Conservation (phyloP, 2,329 filamentous ascomycete genomes). For the Tympanopsis confertula region DNA sequence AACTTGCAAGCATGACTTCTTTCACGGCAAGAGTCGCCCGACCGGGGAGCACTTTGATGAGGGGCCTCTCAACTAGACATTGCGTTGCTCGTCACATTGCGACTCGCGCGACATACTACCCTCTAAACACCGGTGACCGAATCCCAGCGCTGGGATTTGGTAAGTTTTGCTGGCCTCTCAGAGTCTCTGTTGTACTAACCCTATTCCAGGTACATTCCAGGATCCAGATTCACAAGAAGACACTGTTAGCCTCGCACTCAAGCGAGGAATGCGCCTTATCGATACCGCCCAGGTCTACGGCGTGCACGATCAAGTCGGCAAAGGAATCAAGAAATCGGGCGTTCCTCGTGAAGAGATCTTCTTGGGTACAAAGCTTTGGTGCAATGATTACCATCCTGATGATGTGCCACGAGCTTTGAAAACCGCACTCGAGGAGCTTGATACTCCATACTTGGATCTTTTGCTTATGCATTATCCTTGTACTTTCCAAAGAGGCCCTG, state of each 20-base stretch:
- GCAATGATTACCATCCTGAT: slow-evolving; percentile 16
- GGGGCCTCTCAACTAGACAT: no score
- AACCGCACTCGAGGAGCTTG: slow-evolving; percentile 15
- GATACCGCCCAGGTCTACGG: slow-evolving; percentile 15
- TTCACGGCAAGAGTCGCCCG: no score
- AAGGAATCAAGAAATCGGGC: slow-evolving; percentile 10
- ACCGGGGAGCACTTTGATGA: no score
- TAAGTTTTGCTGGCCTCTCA: no score
- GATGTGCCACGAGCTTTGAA: slow-evolving; percentile 15
- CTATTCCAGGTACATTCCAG: no score
- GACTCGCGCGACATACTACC: slow-evolving; percentile 4
- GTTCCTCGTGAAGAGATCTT: slow-evolving; percentile 16
- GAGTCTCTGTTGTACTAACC: no score
- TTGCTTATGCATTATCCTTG: slow-evolving; percentile 16
- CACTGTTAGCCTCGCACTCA: slow-evolving; percentile 12
- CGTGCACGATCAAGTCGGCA: slow-evolving; percentile 9
- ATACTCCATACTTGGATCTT: slow-evolving; percentile 17
- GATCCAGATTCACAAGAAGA: slow-evolving; percentile 14
- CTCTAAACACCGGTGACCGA: slow-evolving; percentile 11
- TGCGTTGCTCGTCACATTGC: slow-evolving; percentile 4
- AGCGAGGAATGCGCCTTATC: slow-evolving; percentile 20
- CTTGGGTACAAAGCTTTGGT: slow-evolving; percentile 19
- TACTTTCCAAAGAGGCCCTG: slow-evolving; percentile 9
- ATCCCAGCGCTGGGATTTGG: slow-evolving; percentile 17
- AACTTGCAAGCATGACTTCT: no score